Base-by-base conservation (phyloP, 495 filamentous ascomycete genomes). In the Penicillium steckii region DNA sequence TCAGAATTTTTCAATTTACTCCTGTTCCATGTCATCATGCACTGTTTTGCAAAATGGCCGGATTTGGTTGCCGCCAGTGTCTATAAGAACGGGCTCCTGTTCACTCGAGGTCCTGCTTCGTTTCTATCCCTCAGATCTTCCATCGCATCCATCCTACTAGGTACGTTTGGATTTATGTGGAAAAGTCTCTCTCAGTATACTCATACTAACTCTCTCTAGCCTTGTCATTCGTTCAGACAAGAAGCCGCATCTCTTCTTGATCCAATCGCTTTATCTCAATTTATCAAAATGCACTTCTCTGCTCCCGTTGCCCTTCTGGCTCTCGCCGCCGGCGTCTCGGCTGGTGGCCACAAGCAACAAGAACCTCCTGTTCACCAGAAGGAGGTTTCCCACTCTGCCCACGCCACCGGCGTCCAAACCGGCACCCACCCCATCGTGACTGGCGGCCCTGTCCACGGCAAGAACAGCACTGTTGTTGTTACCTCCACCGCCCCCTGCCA, bases 281-380 rank as follows among this genome's bases (percentile, higher is more conserved):
- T 38, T 23, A 50, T 26, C 52, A 61, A 55, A 41, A 67, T 67
- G 64, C 43, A 65, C 48, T 67, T 67, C 58, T 51, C 62, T 19
- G 44, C 53, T 32, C 15, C 57, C 32, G 33, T 68, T 21, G 47
- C 60, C 42, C 19, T 66, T 50, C 44, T 66, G 37, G 62, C 65
- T 29, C 48, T 68, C 53, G 62, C 63, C 23, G 56, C 65, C 29
- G 62, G 62, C 18, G 56, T 59, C 43, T 46, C 53, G 32, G 65
- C 65, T 24, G 46, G 15, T 50, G 41, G 25, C 22, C 24, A 18
- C 29, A 53, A 60, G 50, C 33, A 53, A 21, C 12, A 21, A 3
- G 61, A 65, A 49, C 64, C 59, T 30, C 55, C 59, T 3, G 40
- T 54, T 6, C 24, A 57, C 52, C 4, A 15, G 26, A 56, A 55